Conservation (phyloP, 2,329 filamentous ascomycete species). For the Verticillium albo-atrum region DNA sequence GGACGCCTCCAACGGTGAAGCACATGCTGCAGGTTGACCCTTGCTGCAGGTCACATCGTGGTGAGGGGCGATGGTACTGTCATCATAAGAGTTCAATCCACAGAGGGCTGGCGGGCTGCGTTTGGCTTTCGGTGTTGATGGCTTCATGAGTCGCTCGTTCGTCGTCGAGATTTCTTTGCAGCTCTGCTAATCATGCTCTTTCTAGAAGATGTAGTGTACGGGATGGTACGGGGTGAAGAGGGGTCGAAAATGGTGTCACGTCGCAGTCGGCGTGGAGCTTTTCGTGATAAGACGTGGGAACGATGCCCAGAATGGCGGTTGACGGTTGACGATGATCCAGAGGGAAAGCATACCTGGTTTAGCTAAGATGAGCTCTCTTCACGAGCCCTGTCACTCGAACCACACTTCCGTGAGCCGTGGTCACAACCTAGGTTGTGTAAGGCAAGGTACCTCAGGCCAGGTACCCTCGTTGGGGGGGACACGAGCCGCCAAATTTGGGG, state of each 20-base stretch:
- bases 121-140: neutral
- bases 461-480: too few relatives aligned
- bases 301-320: too few relatives aligned
- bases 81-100: neutral
- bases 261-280: neutral
- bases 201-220: too few relatives aligned
- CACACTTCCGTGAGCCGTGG: neutral
- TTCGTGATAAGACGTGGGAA: neutral
- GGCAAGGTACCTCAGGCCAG: too few relatives aligned
- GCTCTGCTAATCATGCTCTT: too few relatives aligned
- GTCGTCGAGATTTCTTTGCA: too few relatives aligned
- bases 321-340: too few relatives aligned
- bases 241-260: neutral
- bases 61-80: neutral
- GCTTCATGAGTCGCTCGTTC: too few relatives aligned
- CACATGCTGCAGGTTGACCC: neutral
- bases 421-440: too few relatives aligned
- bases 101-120: neutral
- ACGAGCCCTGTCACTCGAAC: neutral
- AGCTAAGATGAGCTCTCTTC: too few relatives aligned
- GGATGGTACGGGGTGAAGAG: neutral
- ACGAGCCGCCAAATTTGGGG: neutral
- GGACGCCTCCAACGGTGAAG: neutral
- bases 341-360: too few relatives aligned
- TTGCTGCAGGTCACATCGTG: neutral